Conservation (phyloP, 2,329 filamentous ascomycete genomes). For the Mariannaea elegans region DNA sequence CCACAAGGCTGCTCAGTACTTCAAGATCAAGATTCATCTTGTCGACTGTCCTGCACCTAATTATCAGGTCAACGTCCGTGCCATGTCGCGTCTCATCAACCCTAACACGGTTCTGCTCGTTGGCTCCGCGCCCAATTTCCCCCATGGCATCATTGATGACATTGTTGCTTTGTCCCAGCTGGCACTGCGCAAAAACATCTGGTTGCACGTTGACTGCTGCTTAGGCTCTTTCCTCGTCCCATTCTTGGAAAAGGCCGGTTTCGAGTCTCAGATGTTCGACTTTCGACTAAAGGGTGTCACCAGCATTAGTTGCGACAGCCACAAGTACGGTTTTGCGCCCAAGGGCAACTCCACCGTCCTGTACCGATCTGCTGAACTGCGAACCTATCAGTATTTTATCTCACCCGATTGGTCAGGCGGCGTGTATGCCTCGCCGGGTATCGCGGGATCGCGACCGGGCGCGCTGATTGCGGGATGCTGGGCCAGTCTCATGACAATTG, state of each 20-base stretch:
- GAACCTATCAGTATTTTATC: constrained; percentile 96
- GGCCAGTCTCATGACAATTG: constrained; percentile 88
- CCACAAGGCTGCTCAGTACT: constrained; percentile 93
- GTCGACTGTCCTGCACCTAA: constrained; percentile 85
- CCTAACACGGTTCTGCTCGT: constrained; percentile 93
- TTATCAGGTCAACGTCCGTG: constrained; percentile 83
- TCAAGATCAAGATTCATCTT: constrained; percentile 93
- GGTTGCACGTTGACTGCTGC: constrained; percentile 97
- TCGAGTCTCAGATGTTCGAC: constrained; percentile 88
- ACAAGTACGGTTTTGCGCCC: constrained; percentile 98
- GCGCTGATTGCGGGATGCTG: constrained; percentile 96
- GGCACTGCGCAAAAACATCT: constrained; percentile 80
- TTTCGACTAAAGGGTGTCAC: constrained; percentile 95
- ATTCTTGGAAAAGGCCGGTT: constrained; percentile 91
- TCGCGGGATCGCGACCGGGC: constrained; percentile 91
- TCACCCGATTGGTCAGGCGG: constrained; percentile 94
- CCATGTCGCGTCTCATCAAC: constrained; percentile 87
- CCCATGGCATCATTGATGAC: constrained; percentile 97
- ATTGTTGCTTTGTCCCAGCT: constrained; percentile 86
- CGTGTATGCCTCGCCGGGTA: constrained; percentile 91
- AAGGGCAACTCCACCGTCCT: constrained; percentile 96
- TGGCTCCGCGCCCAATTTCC: constrained; percentile 96
- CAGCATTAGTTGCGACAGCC: constrained; percentile 94
- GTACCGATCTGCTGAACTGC: constrained; percentile 81
- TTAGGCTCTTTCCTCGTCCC: constrained; percentile 95